These are phyloP conservation scores for Hymenoscyphus salicellus DNA, from an alignment of 2,329 filamentous ascomycete genomes.

Conservation along the genomic window DNA sequence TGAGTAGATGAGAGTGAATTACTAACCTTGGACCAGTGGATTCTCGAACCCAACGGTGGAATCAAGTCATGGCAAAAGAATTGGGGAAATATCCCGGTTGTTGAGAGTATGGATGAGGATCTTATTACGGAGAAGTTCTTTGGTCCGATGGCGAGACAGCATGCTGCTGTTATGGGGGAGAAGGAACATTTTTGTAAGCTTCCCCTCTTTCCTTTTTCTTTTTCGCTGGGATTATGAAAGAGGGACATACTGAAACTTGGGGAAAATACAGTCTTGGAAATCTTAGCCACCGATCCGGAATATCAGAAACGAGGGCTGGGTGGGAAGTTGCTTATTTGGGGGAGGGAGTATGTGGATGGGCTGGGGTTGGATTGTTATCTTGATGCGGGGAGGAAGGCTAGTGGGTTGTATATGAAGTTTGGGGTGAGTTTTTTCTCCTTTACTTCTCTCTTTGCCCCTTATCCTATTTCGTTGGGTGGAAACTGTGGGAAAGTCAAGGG, in stretches of 20 bases:
- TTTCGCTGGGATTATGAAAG: neutral
- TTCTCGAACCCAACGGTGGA: neutral
- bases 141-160: neutral
- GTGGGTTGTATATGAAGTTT: constrained; percentile 15
- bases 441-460: no score
- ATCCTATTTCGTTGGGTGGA: no score
- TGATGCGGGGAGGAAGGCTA: constrained; percentile 11
- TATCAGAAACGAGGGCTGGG: neutral
- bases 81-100: neutral
- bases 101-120: neutral
- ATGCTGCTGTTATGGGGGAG: neutral
- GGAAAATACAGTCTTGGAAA: neutral
- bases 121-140: neutral
- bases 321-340: constrained; percentile 5
- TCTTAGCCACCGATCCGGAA: neutral
- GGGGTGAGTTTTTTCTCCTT: neutral
- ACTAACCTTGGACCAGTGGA: neutral
- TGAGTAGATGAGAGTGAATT: no score
- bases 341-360: constrained; percentile 10
- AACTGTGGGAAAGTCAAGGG: no score
- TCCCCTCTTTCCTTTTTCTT: neutral
- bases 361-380: constrained; percentile 15
- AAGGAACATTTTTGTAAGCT: neutral
- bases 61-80: neutral
- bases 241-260: neutral